These are phyloP conservation scores for Knoxia roxburghii DNA, from an alignment of 257 asterid genomes.

Conservation along the genomic window DNA sequence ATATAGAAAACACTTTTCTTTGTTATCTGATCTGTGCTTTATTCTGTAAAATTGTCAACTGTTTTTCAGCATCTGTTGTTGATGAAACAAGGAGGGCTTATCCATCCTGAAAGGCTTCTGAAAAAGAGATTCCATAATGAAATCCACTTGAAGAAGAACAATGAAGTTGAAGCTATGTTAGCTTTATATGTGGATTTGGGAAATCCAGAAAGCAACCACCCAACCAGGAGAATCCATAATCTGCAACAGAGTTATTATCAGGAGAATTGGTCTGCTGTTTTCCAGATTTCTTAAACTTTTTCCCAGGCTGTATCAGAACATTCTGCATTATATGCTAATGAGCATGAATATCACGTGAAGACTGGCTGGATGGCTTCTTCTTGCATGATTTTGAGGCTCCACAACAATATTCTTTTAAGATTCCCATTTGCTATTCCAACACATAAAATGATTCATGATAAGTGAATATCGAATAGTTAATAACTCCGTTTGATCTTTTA, in stretches of 20 bases:
- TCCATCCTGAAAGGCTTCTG: neutral
- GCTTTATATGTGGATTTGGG: neutral
- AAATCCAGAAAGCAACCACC: neutral
- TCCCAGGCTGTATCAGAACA: no score
- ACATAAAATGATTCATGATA: no score
- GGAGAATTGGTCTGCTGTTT: no score
- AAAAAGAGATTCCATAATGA: constrained; percentile 6
- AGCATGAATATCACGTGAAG: constrained; percentile 2
- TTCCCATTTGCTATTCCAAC: no score
- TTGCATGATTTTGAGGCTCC: no score
- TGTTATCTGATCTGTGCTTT: neutral
- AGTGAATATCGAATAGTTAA: no score
- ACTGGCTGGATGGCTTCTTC: no score
- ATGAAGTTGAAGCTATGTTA: constrained; percentile 4
- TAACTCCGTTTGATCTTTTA: no score
- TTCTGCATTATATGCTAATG: no score
- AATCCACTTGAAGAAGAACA: neutral
- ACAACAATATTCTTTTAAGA: no score
- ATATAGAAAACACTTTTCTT: neutral
- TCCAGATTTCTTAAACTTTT: neutral
- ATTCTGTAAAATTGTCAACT: neutral
- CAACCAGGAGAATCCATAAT: neutral
- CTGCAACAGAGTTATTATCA: no score
- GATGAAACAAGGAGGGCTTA: neutral
- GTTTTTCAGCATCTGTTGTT: neutral